Evolutionary conservation across 2,329 filamentous ascomycete genomes (phyloP), one percentile per base, ranked within the genome.

Genomic region (Endocalyx cinctus): DNA sequence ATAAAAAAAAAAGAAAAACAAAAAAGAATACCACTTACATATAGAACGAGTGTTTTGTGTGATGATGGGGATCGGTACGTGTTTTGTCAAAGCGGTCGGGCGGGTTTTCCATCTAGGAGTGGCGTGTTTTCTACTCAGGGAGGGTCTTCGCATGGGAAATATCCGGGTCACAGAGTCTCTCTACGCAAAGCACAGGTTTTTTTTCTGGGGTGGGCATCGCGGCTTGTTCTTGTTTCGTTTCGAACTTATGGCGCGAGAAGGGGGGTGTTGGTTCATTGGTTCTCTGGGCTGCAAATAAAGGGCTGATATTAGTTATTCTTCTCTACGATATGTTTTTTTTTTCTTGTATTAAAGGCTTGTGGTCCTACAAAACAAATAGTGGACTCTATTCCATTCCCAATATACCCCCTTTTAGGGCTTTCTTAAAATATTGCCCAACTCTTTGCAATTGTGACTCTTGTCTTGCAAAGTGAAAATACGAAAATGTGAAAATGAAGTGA

Each of bases 11-110:
- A 27, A 16, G 13, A 27, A 27, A 27, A 27, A 4, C 5, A 12
- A n/a, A 67, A 67, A 69, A 63, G 52, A 61, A 57, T 55, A 59
- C 57, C 55, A 58, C 49, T 50, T 58, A 64, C 60, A 68, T 70
- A 71, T 74, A 73, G 69, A 69, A 57, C 58, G 58, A 63, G 58
- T 62, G 54, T 59, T 54, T 58, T 55, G 56, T 56, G n/a, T 49
- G 53, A 55, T 51, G 52, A 49, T 53, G 45, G 53, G 46, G 55
- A 50, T 54, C 48, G 52, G 52, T 54, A 52, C 58, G 50, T 57
- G 55, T 66, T 60, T 60, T 58, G 54, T 57, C 47, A 47, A 47
- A 54, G 53, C 53, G 51, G 47, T 51, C 49, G 49, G 52, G 46
- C 38, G 36, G 35, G 40, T 43, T 35, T 43, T 44, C 39, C 45